Evolutionary conservation across 2,329 filamentous ascomycete genomes (phyloP).

Genomic region (Emmonsia crescens): DNA sequence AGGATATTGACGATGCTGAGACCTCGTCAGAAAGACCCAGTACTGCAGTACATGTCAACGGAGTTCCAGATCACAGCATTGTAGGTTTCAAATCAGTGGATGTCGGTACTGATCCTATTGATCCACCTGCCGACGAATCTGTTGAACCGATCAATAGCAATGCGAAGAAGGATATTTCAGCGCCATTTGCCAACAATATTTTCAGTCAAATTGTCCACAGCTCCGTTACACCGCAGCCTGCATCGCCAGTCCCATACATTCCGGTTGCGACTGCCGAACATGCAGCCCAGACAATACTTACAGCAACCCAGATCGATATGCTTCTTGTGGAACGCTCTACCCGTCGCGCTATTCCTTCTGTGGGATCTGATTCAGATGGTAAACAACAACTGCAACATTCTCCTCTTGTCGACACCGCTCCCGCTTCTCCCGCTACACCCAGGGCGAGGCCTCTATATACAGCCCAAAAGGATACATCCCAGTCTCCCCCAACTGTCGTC

Average conservation of each 20-base stretch:
- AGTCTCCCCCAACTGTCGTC: constrained; percentile 24
- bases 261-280: constrained; percentile 51
- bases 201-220: constrained; percentile 1
- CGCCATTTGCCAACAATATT: neutral
- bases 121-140: neutral
- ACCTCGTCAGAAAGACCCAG: constrained; percentile 9
- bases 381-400: neutral
- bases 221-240: neutral
- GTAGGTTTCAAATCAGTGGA: neutral
- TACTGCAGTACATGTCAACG: constrained; percentile 13
- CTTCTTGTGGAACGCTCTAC: constrained; percentile 50
- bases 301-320: constrained; percentile 69
- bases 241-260: constrained; percentile 6
- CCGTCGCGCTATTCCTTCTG: constrained; percentile 24
- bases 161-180: neutral
- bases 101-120: neutral
- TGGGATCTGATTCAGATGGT: neutral
- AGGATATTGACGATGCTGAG: constrained; percentile 16
- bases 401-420: constrained; percentile 14
- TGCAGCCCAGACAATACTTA: constrained; percentile 71
- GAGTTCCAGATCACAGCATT: constrained; percentile 8
- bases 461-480: constrained; percentile 21
- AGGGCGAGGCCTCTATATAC: constrained; percentile 24
- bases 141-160: neutral
- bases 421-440: constrained; percentile 28